Evolutionary conservation across 164 flowering plant genomes (phyloP), one percentile per base, ranked within the genome.

Genomic region (Macadamia integrifolia): DNA sequence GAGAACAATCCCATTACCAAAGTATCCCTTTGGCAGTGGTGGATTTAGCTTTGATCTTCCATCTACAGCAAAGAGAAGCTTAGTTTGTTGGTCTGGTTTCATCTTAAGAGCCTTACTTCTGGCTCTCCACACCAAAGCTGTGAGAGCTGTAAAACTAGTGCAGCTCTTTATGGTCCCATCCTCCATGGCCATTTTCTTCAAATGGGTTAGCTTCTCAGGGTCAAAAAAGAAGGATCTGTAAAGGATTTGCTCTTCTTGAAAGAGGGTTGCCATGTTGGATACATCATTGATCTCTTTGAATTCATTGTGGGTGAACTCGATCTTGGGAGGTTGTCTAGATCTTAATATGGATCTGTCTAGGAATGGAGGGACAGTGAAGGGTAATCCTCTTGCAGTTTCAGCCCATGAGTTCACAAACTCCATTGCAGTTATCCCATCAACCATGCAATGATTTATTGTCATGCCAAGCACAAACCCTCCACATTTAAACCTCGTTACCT

Each of bases 401-500:
- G 60, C 32, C 60, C 60, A 58, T 18, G 35, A 58, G 13, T 58
- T 28, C 13, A 58, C 29, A 11, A 58, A 58, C 60, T 28, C 35
- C 32, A 28, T 28, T 28, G 13, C 4, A 10, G 32, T 1, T 58
- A 8, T 8, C 11, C 10, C 32, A 58, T 58, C 60, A 58, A 3
- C 10, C 35, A 58, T 8, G 13, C 30, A 9, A 29, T 58, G 60
- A 29, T 23, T 58, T 0, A 28, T 4, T 58, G 9, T 13, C 29
- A 58, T 6, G 9, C 60, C 60, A 58, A 58, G 30, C 28, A 29
- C 35, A 58, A 58, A 58, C 29, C 60, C 60, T 58, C 60, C 60
- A 58, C 60, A 58, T 13, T 29, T 28, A 32, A 58, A 58, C 32
- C 60, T 58, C 2, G 60, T 58, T 13, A 58, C 60, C 60, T 58